These are phyloP conservation scores for Jaapia argillacea DNA, from an alignment of 768 basidiomycete species.

Conservation along the genomic window DNA sequence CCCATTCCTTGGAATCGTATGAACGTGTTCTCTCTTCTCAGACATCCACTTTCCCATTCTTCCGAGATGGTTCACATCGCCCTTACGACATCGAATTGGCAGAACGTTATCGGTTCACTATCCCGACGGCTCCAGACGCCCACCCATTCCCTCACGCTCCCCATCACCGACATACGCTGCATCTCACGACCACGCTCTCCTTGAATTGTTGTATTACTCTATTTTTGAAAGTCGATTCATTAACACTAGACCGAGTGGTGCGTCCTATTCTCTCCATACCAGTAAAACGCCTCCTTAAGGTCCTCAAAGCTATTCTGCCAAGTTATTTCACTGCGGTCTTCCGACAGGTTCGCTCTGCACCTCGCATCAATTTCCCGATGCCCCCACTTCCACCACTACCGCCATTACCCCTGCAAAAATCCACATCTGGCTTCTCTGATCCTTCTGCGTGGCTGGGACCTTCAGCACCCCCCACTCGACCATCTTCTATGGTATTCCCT, in stretches of 20 bases:
- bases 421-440: background rate
- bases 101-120: conserved; percentile 39
- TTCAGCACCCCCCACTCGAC: no score
- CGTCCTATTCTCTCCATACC: background rate
- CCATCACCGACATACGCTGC: background rate
- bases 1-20: background rate
- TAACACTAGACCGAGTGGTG: conserved; percentile 13
- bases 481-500: no score
- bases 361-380: background rate
- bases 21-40: conserved; percentile 15
- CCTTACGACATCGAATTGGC: conserved; percentile 44
- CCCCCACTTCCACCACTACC: background rate
- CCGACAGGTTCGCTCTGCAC: background rate
- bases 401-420: background rate
- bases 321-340: background rate
- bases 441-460: no score
- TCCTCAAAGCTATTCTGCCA: conserved; percentile 1
- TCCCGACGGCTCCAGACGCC: conserved; percentile 35
- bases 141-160: conserved; percentile 1
- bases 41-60: conserved; percentile 70
- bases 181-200: conserved; percentile 8
- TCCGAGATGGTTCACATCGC: conserved; percentile 70
- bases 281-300: background rate
- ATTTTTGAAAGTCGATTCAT: conserved; percentile 14
- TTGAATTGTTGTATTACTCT: conserved; percentile 12